phyloP scores from a whole-genome alignment of 176 grass and related monocot species.

The Oropetium thomaeum region DNA sequence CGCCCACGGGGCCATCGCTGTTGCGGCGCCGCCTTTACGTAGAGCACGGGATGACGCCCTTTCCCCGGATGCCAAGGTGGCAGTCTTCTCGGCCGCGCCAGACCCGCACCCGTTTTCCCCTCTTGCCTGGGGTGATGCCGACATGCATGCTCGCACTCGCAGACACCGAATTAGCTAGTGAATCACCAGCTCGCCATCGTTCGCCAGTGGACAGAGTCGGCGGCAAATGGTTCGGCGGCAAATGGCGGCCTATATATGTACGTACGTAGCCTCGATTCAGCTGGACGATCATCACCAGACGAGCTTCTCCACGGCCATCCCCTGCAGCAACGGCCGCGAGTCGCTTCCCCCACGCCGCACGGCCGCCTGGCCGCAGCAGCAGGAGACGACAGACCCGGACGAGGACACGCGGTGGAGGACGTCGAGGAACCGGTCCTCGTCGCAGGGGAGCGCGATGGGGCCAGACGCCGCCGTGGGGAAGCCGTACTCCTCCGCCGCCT shows the following conservation, averaged over 20 bases:
- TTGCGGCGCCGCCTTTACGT: background rate
- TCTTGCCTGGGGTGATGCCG: background rate
- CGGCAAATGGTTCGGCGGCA: background rate
- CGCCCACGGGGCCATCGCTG: background rate
- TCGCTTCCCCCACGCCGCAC: background rate
- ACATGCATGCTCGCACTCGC: background rate
- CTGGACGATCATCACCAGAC: constrained; percentile 8
- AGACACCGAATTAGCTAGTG: background rate
- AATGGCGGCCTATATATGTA: background rate
- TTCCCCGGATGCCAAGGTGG: background rate
- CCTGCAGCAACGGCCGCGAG: constrained; percentile 32
- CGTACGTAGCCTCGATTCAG: background rate
- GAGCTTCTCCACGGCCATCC: constrained; percentile 13
- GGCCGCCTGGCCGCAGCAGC: background rate
- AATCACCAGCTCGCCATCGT: background rate
- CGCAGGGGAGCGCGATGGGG: constrained; percentile 41
- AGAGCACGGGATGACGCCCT: constrained; percentile 2
- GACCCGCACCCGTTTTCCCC: background rate
- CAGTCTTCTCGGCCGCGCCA: constrained; percentile 1
- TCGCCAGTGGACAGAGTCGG: background rate
- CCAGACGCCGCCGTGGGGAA: constrained; percentile 15
- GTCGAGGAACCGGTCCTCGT: constrained; percentile 34
- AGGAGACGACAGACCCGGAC: background rate
- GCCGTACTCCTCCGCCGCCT: constrained; percentile 52
- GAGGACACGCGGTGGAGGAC: constrained; percentile 30